Evolutionary conservation across 2,329 filamentous ascomycete species (phyloP).

Genomic region (Fusarium austroafricanum): DNA sequence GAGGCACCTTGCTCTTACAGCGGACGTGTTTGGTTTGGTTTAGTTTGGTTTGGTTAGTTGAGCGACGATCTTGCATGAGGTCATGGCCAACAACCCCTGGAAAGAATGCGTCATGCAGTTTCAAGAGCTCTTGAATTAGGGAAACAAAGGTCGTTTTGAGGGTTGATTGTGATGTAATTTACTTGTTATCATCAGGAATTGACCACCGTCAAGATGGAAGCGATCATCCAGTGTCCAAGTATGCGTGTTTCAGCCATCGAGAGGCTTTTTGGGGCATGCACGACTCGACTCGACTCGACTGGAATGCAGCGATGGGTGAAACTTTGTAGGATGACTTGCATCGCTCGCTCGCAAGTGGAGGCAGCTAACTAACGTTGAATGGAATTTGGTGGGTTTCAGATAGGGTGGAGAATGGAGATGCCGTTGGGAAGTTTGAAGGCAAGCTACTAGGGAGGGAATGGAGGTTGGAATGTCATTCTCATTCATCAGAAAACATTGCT

Average conservation of each 20-base stretch:
- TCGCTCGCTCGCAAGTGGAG: conserved; percentile 1
- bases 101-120: conserved; percentile 42
- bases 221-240: neutral
- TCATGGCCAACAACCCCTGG: conserved; percentile 41
- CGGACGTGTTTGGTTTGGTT: too few species aligned
- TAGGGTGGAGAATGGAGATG: neutral
- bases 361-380: neutral
- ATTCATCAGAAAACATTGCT: too few species aligned
- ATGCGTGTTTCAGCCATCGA: conserved; percentile 24
- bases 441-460: too few species aligned
- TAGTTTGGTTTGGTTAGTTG: conserved; percentile 7
- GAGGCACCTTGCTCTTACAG: conserved; percentile 28
- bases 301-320: conserved; percentile 26
- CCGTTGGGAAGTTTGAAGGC: conserved; percentile 1
- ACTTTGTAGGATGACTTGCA: conserved; percentile 33
- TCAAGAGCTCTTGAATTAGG: conserved; percentile 7
- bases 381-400: conserved; percentile 33
- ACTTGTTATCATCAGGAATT: conserved; percentile 4
- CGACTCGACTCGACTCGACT: neutral
- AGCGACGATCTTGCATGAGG: conserved; percentile 41
- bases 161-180: conserved; percentile 24
- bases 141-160: neutral
- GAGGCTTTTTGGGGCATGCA: neutral
- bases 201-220: neutral
- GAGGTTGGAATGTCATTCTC: neutral